phyloP scores from a whole-genome alignment of 805 yeast genomes.

The Hanseniaspora nectarophila region DNA sequence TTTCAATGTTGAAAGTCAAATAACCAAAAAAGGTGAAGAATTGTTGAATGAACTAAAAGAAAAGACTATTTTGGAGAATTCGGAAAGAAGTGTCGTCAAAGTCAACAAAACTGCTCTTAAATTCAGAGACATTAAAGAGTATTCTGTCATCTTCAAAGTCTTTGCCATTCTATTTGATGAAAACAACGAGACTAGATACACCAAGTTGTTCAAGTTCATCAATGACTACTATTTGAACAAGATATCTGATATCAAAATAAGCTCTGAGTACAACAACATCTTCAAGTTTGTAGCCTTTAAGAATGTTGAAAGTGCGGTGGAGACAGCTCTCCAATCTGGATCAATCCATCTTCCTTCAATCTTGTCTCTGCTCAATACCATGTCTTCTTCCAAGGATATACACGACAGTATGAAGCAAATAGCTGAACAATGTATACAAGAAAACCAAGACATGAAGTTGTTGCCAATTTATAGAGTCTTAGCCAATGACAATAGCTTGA shows the following conservation, averaged over 20 bases:
- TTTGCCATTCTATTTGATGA: background rate
- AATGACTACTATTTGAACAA: background rate
- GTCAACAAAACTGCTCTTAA: background rate
- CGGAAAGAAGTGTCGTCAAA: background rate
- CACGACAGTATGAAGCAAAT: background rate
- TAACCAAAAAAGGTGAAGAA: background rate
- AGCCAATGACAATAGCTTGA: background rate
- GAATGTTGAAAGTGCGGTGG: slow-evolving; percentile 1
- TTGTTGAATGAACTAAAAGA: background rate
- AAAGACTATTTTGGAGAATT: background rate
- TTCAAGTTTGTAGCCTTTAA: background rate
- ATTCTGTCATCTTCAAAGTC: background rate
- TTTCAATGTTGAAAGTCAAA: background rate
- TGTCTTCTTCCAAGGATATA: background rate
- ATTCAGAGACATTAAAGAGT: background rate
- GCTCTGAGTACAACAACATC: background rate
- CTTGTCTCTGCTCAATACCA: background rate
- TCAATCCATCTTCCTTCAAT: background rate
- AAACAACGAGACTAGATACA: background rate
- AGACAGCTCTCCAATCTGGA: background rate
- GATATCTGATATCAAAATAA: background rate
- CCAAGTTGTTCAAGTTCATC: background rate
- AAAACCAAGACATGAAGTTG: background rate
- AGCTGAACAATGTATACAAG: background rate
- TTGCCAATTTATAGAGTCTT: slow-evolving; percentile 2